Conservation (phyloP, 495 filamentous ascomycete species). For the Lepidopterella palustris region DNA sequence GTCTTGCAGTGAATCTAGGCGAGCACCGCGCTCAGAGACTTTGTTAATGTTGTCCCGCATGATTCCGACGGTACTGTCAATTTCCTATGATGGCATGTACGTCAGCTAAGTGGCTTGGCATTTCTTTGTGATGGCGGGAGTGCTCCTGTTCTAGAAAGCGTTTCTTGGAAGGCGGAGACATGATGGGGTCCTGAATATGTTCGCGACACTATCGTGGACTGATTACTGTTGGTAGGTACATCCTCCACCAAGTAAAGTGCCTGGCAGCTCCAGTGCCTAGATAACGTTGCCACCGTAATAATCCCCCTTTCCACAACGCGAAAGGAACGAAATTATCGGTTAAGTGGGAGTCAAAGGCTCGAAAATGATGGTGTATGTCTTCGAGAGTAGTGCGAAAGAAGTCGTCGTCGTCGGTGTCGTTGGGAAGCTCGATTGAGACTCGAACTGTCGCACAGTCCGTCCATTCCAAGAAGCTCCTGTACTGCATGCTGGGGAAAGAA, state of each 20-base stretch:
- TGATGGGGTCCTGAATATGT: not conserved
- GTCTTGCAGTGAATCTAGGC: slow-evolving; percentile 83
- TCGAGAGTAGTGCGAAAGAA: not conserved
- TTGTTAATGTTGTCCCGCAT: slow-evolving; percentile 95
- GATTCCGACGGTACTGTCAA: slow-evolving; percentile 84
- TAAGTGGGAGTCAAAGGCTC: no score
- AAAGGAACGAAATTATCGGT: not conserved
- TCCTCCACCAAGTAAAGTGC: not conserved
- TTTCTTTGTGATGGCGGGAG: not conserved
- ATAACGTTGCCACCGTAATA: not conserved
- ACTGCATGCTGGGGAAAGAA: not conserved
- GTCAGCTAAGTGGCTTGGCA: not conserved
- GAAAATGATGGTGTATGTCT: no score
- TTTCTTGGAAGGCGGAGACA: not conserved
- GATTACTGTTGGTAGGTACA: no score
- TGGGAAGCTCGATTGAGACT: not conserved
- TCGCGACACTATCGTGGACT: not conserved
- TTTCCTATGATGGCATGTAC: slow-evolving; percentile 59
- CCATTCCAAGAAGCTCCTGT: not conserved
- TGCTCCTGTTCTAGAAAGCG: not conserved
- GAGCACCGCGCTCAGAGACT: slow-evolving; percentile 83
- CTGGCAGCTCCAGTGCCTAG: not conserved
- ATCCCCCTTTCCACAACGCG: not conserved
- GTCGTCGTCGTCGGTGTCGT: not conserved
- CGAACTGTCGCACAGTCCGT: not conserved